Evolutionary conservation across 176 grass and related monocot genomes (phyloP).

Genomic region (Rhipidocladum racemiflorum): DNA sequence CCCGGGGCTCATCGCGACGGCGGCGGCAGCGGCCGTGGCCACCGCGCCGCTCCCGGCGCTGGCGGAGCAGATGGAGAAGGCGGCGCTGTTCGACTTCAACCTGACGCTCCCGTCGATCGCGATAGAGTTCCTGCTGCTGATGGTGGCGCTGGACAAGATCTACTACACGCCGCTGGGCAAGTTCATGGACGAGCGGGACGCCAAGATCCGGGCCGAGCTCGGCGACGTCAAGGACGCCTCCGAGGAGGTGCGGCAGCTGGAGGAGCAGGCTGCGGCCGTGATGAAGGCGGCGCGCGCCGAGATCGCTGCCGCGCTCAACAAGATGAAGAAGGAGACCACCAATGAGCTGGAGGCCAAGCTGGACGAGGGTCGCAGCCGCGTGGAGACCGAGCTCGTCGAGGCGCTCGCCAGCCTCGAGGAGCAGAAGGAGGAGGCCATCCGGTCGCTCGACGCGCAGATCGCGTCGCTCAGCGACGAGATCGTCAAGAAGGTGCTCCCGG

Average conservation of each 20-base stretch:
- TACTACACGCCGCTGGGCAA: slow-evolving; percentile 91
- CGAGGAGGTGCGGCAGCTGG: slow-evolving; percentile 83
- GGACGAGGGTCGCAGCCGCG: slow-evolving; percentile 67
- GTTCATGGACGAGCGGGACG: slow-evolving; percentile 97
- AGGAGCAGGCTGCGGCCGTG: slow-evolving; percentile 74
- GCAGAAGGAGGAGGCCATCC: slow-evolving; percentile 82
- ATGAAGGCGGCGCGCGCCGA: slow-evolving; percentile 86
- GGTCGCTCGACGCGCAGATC: slow-evolving; percentile 88
- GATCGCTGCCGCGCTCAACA: slow-evolving; percentile 89
- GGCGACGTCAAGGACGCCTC: slow-evolving; percentile 91
- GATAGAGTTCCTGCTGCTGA: slow-evolving; percentile 85
- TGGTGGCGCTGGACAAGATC: slow-evolving; percentile 96
- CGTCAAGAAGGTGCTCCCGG: slow-evolving; percentile 89
- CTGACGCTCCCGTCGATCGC: slow-evolving; percentile 81
- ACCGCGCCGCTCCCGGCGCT: slow-evolving; percentile 68
- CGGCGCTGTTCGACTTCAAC: slow-evolving; percentile 90
- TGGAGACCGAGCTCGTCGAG: slow-evolving; percentile 83
- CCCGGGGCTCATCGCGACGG: slow-evolving; percentile 42
- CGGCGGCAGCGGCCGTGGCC: slow-evolving; percentile 49
- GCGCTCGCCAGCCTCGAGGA: slow-evolving; percentile 70
- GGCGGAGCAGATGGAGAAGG: slow-evolving; percentile 95
- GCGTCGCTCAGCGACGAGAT: slow-evolving; percentile 88
- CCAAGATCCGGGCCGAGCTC: slow-evolving; percentile 83
- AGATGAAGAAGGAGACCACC: slow-evolving; percentile 98
- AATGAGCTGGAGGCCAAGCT: slow-evolving; percentile 77